Base-by-base conservation (phyloP, 768 basidiomycete species). In the Boletus coccyginus region DNA sequence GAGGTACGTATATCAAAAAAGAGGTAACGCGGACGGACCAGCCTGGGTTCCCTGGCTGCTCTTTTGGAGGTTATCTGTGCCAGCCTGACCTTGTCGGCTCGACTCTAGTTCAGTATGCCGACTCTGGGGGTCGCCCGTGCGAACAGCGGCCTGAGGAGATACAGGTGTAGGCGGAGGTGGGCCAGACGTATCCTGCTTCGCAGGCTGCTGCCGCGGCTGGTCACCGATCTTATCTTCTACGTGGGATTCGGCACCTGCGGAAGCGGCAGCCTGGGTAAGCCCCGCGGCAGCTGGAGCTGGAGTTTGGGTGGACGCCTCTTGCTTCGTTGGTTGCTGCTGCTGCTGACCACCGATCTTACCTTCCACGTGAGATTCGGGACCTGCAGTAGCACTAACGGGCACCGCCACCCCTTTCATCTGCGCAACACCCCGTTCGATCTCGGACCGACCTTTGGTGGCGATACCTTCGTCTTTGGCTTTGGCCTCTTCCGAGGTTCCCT, bases 351-450 rank as follows among this genome's bases (percentile, higher is more conserved):
- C 55, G 0, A 16, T 2, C 39, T 45, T 35, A 11, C 33, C 17
- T 11, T 50, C 33, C 13, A 13, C 9, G 3, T 21, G 32, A 3
- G 50, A 2, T 21, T 46, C 52, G 5, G 53, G 3, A 0, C 0
- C 47, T 17, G 50, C n/a, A 5, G 38, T 7, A 8, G 56, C 17
- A 10, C 27, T 16, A 16, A 11, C 21, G 11, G 59, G 41, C 5
- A 3, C 21, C 0, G 55, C 2, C 2, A n/a, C 19, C 5, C 70
- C 68, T 39, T 55, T 70, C n/a, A 71, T 44, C 35, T 32, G 69
- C 1, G 70, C 73, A 38, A 79, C 43, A 0, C 80, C 81, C 33
- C 70, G 63, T 52, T 78, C 66, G 12, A 74, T 62, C 57, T 82
- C 78, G 32, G 68, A 33, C 19, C 74, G 69, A 1, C 81, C 81